Base-by-base conservation (phyloP, 306 rosid species). In the Sphenostylis stenocarpa region DNA sequence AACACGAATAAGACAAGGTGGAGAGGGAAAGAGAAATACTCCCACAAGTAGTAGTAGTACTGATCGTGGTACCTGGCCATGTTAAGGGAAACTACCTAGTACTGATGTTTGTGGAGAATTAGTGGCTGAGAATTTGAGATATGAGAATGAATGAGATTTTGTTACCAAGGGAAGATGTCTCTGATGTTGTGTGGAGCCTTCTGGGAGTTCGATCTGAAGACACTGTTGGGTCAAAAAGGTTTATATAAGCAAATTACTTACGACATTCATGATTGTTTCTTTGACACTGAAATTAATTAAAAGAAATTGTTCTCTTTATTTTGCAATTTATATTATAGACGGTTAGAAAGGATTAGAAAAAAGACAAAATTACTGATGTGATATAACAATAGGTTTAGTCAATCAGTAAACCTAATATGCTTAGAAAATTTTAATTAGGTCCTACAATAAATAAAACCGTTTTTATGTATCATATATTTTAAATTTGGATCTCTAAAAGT, bases 1-100 rank as follows among this genome's bases (percentile, higher is more conserved):
- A 76, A 10, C n/a, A 75, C 52, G 67, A 94, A 90, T 70, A 92
- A 77, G 70, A 82, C 81, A 0, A 94, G 87, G 57, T 83, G 97
- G 4, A 78, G 14, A 41, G 97, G 97, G 83, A 92, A 75, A 3
- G 91, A 79, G 20, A 88, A 73, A 49, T 84, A 72, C 14, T 88
- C 97, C 83, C 88, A 77, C 58, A 73, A 76, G 1, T 85, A 84
- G 66, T 85, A 84, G 66, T 80, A 77, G 20, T 47, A 47, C 10
- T 39, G 13, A 68, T 87, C 48, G 60, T 68, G 12, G 79, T 86
- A 77, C 67, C 84, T 89, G 0, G 85, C 88, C 98, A 94, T 93
- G 1, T 17, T 16, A 12, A 3, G 51, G 23, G 28, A 62, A 19
- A 31, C 2, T 36, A 36, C 6, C 39, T 7, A 31, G 33, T 4